Base-by-base conservation (phyloP, 441 rosid species). In the Adansonia gregorii region DNA sequence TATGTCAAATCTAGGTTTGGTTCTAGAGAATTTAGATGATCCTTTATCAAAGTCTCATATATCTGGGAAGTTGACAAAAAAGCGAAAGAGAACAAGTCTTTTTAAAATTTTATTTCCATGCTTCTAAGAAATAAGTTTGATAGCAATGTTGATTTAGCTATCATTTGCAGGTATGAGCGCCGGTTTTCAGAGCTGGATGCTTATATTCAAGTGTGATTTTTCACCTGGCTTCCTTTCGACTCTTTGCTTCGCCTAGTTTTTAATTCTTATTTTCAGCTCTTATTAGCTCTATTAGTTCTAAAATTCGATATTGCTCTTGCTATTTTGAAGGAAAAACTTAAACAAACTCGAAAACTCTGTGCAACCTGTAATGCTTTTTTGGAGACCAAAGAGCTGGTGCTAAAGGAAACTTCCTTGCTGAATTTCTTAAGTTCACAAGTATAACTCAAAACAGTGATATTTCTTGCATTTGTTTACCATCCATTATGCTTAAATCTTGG, bases 341-440 rank as follows among this genome's bases (percentile, higher is more conserved):
- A 83, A 81, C 92, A 90, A 80, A 93, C 99, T 64, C 85, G 87
- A 76, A 92, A 92, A 84, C 88, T 83, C 76, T 93, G 88, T 83
- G 94, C 92, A 52, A 92, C 98, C 27, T 93, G 88, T 80, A 89
- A 90, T 82, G 89, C 96, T 49, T 94, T 95, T 81, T 76, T 91
- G 85, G 97, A 91, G 81, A 91, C 87, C 74, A 95, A 95, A 82
- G 97, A 93, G 58, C 80, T 91, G 85, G 92, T 92, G 97, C 88
- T 90, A 49, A 95, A 95, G 81, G 96, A 95, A 85, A 91, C 86
- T 39, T 91, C 96, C 9, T 86, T 95, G 76, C 76, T 92, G 76
- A 89, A 90, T 80, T 95, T 95, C 24, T 87, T 93, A 73, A 88
- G 88, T 84, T 89, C 93, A 45, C 98, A 90, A 96, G 96, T 91